These are phyloP conservation scores for Trichoderma sp. DNA, from an alignment of 2,329 filamentous ascomycete species.

Conservation along the genomic window DNA sequence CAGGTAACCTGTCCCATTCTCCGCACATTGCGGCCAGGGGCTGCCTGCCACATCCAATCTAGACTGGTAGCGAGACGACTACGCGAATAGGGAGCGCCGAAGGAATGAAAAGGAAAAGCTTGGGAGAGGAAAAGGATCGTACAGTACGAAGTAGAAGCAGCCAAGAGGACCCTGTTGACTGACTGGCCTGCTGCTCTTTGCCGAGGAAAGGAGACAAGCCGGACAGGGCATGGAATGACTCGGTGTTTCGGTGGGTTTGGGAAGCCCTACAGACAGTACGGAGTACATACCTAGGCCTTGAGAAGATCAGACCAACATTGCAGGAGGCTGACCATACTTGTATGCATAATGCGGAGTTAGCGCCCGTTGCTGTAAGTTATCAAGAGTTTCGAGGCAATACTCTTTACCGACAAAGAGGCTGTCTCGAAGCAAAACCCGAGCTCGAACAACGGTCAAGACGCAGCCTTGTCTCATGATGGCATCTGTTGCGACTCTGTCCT, in stretches of 20 bases:
- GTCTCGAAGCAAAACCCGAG: background rate
- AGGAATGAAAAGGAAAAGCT: background rate
- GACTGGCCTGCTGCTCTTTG: background rate
- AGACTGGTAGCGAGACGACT: background rate
- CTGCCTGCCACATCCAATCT: background rate
- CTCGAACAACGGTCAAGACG: slow-evolving; percentile 8
- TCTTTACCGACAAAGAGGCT: background rate
- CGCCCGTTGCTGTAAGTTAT: background rate
- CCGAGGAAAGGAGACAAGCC: slow-evolving; percentile 6
- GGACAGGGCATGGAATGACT: slow-evolving; percentile 7
- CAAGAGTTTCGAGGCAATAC: background rate
- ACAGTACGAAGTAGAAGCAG: no score
- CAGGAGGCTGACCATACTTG: background rate
- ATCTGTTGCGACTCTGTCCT: slow-evolving; percentile 4
- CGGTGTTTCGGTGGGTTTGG: background rate
- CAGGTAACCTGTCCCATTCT: slow-evolving; percentile 6
- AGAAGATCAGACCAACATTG: slow-evolving; percentile 12
- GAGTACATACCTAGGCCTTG: background rate
- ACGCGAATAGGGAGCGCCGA: background rate
- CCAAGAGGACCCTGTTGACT: background rate
- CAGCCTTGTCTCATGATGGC: slow-evolving; percentile 12
- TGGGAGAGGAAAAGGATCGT: background rate
- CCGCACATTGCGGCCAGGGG: slow-evolving; percentile 1
- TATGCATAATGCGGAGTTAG: slow-evolving; percentile 17
- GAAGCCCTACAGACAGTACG: background rate